A percentile compares a stretch with the other conserved stretches of the same genome.
Evolutionary conservation across 306 rosid genomes (phyloP).

Genomic region (Castanospermum australe): DNA sequence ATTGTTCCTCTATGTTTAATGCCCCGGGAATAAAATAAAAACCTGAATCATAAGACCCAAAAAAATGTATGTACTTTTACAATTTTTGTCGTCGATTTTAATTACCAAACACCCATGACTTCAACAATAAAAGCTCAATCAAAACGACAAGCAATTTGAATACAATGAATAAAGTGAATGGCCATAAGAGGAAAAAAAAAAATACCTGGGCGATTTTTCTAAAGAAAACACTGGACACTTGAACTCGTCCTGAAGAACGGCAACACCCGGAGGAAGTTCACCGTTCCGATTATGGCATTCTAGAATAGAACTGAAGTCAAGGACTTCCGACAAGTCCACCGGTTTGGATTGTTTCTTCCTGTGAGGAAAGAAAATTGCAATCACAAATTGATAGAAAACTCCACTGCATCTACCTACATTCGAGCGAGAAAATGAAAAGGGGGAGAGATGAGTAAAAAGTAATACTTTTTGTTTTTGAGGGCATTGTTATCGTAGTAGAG

Average conservation of each 20-base stretch:
- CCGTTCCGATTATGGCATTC: conserved; percentile 43
- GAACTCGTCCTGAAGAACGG: conserved; percentile 32
- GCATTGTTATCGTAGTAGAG: conserved; percentile 70
- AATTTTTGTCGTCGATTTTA: no score
- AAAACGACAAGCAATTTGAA: no score
- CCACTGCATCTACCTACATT: background rate
- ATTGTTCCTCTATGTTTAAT: conserved; percentile 64
- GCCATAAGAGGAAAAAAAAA: background rate
- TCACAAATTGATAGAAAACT: background rate
- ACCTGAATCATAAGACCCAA: conserved; percentile 39
- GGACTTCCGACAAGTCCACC: conserved; percentile 78
- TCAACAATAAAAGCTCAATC: no score
- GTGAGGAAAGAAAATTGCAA: background rate
- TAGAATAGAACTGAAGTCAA: conserved; percentile 69
- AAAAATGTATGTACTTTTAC: background rate
- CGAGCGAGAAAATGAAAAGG: background rate
- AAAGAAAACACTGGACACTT: conserved; percentile 58
- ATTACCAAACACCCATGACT: no score
- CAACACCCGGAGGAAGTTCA: conserved; percentile 55
- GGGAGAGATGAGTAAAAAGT: background rate
- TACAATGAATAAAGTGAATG: no score
- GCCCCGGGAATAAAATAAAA: conserved; percentile 86
- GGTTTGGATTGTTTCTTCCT: conserved; percentile 72
- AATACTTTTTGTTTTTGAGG: conserved; percentile 64
- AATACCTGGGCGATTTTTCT: conserved; percentile 76